A percentile compares a stretch with the other conserved stretches of the same genome.
These are phyloP conservation scores for Botrytis sinoallii DNA, from an alignment of 2,329 filamentous ascomycete genomes.

Conservation along the genomic window DNA sequence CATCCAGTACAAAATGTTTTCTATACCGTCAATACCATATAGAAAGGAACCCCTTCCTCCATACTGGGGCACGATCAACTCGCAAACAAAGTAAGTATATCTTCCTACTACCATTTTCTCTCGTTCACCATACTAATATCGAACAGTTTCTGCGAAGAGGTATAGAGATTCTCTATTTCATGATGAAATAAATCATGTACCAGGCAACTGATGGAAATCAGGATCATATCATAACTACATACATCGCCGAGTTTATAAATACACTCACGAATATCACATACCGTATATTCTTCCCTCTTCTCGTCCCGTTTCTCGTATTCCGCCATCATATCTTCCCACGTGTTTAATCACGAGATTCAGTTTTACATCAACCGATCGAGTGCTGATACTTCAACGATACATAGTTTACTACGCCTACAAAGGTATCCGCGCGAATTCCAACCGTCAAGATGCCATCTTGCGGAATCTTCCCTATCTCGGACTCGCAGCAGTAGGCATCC, in stretches of 20 bases:
- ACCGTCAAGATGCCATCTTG: slow-evolving; percentile 33
- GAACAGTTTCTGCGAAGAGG: slow-evolving; percentile 37
- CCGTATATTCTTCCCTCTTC: slow-evolving; percentile 37
- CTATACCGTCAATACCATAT: slow-evolving; percentile 27
- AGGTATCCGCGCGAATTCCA: slow-evolving; percentile 34
- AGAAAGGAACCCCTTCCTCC: slow-evolving; percentile 28
- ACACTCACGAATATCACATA: slow-evolving; percentile 51
- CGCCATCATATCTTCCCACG: background rate
- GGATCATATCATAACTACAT: slow-evolving; percentile 52
- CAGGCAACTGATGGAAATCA: slow-evolving; percentile 32
- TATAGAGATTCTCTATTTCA: slow-evolving; percentile 14
- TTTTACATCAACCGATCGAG: background rate
- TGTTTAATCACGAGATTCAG: slow-evolving; percentile 12
- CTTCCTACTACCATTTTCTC: background rate
- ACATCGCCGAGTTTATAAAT: slow-evolving; percentile 54
- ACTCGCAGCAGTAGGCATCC: slow-evolving; percentile 43
- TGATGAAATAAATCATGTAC: background rate
- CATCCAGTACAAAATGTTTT: slow-evolving; percentile 1
- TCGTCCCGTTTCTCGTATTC: background rate
- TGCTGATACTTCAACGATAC: background rate
- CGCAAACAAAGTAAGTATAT: slow-evolving; percentile 32
- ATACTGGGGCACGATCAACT: slow-evolving; percentile 32
- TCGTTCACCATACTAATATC: background rate
- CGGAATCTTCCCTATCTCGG: slow-evolving; percentile 43
- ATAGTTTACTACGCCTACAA: slow-evolving; percentile 35